Evolutionary conservation across 768 basidiomycete genomes (phyloP), one percentile per base, ranked within the genome.

Genomic region (Leccinum rimulosum): DNA sequence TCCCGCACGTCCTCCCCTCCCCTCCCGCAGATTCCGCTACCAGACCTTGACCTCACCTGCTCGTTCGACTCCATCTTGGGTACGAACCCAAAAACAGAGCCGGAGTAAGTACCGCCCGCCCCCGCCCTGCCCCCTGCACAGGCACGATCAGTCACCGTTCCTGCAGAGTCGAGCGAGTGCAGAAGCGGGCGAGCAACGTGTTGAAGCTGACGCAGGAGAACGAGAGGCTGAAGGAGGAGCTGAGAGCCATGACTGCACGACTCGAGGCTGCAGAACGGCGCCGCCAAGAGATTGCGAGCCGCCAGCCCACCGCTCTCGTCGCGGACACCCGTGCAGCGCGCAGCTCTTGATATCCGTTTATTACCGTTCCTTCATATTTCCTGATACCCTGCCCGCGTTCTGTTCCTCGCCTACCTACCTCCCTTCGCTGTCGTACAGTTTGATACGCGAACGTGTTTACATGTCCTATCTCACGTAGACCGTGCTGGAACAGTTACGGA

Each of bases 171-270:
- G 73, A 77, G 62, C 73, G 71, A 58, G 70, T 82, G 63, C 77
- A 88, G 69, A 91, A 91, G 74, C 84, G 90, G 61, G 85, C 84
- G 45, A 88, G 86, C 66, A 91, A 88, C 72, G 87, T 92, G 59
- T 71, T 89, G 68, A 89, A 87, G 68, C 78, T 93, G 36, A 80
- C 87, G 22, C 80, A 88, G 75, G 90, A 93, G 78, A 88, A 91
- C 71, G 87, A 89, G 71, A 88, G 85, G 72, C 76, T 93, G 60
- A 85, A 87, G 73, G 86, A 81, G 52, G 85, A 91, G 73, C 80
- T 93, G 67, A 84, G 79, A 68, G 87, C 84, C 52, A 87, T 92
- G 86, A 79, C 82, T 19, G 88, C 87, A 61, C 75, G 88, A 64
- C 76, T 92, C 64, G 88, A 89, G 74, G 86, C 86, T 14, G 87